phyloP scores from a whole-genome alignment of 768 basidiomycete species.

The Boletus barrowsii region DNA sequence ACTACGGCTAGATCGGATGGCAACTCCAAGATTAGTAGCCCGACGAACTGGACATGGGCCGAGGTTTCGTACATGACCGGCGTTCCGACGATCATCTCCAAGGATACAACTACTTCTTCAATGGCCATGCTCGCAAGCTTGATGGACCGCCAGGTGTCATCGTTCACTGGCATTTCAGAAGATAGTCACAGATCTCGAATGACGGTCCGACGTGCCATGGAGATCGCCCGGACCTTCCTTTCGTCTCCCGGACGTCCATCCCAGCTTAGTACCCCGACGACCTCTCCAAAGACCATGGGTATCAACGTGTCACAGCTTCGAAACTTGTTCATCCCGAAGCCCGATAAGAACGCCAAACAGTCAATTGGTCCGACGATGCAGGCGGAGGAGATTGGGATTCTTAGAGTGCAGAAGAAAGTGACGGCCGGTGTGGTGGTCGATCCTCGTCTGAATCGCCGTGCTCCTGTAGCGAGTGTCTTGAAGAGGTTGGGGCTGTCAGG shows the following conservation, averaged over 20 bases:
- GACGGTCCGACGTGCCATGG: not conserved
- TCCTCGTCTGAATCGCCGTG: no score
- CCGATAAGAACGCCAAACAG: not conserved
- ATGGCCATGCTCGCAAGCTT: not conserved
- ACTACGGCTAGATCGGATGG: not conserved
- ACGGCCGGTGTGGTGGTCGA: not conserved
- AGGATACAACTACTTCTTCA: not conserved
- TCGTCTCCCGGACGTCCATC: not conserved
- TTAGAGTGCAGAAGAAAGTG: constrained; percentile 2
- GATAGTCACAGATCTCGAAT: not conserved
- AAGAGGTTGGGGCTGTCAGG: no score
- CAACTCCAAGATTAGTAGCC: not conserved
- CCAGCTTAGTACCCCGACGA: not conserved
- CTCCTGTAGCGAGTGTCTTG: no score
- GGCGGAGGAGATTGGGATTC: constrained; percentile 9
- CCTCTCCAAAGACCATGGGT: not conserved
- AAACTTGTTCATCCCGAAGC: constrained; percentile 3
- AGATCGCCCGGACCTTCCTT: not conserved
- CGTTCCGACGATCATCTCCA: not conserved
- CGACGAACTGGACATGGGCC: not conserved
- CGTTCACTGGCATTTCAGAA: not conserved
- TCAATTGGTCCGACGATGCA: not conserved
- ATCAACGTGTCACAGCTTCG: not conserved
- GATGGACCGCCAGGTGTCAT: not conserved
- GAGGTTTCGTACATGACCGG: not conserved